These are phyloP conservation scores for Xylariaceae sp. DNA, from an alignment of 2,329 filamentous ascomycete species.

Conservation along the genomic window DNA sequence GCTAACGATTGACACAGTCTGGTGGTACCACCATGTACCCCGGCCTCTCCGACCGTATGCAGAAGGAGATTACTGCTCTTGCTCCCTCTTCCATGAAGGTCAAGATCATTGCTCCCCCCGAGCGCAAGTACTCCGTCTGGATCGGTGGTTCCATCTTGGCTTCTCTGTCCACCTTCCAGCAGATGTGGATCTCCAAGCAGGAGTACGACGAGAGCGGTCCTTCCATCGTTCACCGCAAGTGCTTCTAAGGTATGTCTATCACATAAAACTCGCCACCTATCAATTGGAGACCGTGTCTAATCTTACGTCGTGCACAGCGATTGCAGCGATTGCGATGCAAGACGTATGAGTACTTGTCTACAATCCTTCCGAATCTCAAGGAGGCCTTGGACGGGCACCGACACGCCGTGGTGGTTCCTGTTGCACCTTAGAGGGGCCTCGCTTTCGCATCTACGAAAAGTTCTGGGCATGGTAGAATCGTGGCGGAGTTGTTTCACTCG, in stretches of 20 bases:
- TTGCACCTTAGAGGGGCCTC: slow-evolving; percentile 51
- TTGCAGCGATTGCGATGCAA: slow-evolving; percentile 20
- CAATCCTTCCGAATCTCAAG: slow-evolving; percentile 38
- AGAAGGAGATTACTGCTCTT: slow-evolving; percentile 99
- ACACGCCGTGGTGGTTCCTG: slow-evolving; percentile 23
- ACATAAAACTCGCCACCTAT: background rate
- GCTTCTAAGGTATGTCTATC: slow-evolving; percentile 80
- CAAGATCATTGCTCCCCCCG: slow-evolving; percentile 99
- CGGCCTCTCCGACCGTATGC: slow-evolving; percentile 99
- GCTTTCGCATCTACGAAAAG: slow-evolving; percentile 51
- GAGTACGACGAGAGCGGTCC: slow-evolving; percentile 99
- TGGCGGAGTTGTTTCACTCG: slow-evolving; percentile 42
- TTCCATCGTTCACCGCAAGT: slow-evolving; percentile 99
- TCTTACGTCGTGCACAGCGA: slow-evolving; percentile 2
- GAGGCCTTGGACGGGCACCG: too few species aligned
- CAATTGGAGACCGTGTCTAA: too few species aligned
- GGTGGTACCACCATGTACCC: slow-evolving; percentile 99
- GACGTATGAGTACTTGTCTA: slow-evolving; percentile 27
- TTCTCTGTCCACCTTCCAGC: slow-evolving; percentile 99
- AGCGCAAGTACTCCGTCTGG: slow-evolving; percentile 99
- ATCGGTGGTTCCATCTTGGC: slow-evolving; percentile 99
- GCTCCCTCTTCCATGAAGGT: slow-evolving; percentile 99
- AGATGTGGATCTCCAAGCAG: slow-evolving; percentile 99
- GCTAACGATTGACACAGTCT: slow-evolving; percentile 58
- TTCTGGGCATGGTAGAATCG: slow-evolving; percentile 54